Evolutionary conservation across 2,329 filamentous ascomycete species (phyloP), one percentile per base, ranked within the genome.

Genomic region (Alternaria sp.): DNA sequence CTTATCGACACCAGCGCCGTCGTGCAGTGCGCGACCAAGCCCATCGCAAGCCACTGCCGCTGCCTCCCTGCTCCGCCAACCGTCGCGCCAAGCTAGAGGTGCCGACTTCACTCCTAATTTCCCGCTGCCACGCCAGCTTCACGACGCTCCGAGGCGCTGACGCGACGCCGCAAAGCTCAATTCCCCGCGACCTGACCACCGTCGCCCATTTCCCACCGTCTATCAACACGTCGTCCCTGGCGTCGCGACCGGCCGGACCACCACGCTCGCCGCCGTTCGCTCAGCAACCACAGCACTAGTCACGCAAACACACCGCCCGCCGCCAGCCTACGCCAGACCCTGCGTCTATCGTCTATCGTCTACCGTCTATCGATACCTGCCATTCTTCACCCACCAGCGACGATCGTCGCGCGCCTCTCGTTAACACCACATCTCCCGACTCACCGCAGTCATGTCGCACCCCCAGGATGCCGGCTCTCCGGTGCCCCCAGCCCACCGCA

Each of bases 401-500:
- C 66, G 45, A 54, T 44, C 51, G 60, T 70, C 69, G 67, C 65
- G 66, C 69, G 65, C 64, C 65, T 61, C 45, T 66, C 66, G 46
- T 56, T 69, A 63, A 56, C 46, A 23, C 46, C 57, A 51, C 36
- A 17, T 44, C 43, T 46, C 21, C 46, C 47, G 13, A 50, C 45
- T 43, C 12, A 45, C 57, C 51, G 61, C 68, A 64, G 62, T 54
- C 67, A 77, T 77, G 72, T 70, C 73, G 58, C 64, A 72, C 57
- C 67, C 68, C 17, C 13, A 44, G 15, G 21, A 72, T 54, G 45
- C 45, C 10, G 21, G 46, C 43, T 47, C 40, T 28, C 46, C n/a
- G 59, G 57, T 40, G 36, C 36, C 43, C 67, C 72, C 57, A 65
- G 17, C 49, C 30, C 49, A 82, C 72, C 90, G 96, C 75, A 96